Percentiles rank a stretch among this genome's conserved stretches.
These are phyloP conservation scores for Hypericum perforatum DNA, from an alignment of 345 rosid genomes.

Conservation along the genomic window DNA sequence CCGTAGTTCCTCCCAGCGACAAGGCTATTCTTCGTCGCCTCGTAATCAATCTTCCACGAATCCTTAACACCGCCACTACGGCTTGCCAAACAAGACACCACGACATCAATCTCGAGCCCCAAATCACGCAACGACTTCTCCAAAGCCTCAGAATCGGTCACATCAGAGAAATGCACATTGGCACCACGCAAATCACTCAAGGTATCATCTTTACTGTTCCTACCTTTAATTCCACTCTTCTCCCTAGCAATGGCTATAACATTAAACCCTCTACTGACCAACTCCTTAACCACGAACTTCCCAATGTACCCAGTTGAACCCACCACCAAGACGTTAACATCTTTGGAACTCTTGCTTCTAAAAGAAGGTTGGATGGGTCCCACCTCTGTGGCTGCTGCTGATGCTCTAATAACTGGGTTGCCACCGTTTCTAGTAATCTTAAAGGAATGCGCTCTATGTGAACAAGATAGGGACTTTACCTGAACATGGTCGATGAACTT, in stretches of 20 bases:
- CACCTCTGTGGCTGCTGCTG: slow-evolving; percentile 23
- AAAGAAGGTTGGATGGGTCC: slow-evolving; percentile 34
- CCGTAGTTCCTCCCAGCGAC: slow-evolving; percentile 66
- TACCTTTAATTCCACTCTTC: slow-evolving; percentile 69
- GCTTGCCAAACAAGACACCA: slow-evolving; percentile 89
- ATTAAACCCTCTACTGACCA: slow-evolving; percentile 71
- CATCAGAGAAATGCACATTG: slow-evolving; percentile 76
- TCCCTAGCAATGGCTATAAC: slow-evolving; percentile 79
- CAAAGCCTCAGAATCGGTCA: slow-evolving; percentile 41
- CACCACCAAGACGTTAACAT: slow-evolving; percentile 61
- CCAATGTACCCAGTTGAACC: slow-evolving; percentile 97
- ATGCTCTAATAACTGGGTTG: slow-evolving; percentile 28
- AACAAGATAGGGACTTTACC: slow-evolving; percentile 37
- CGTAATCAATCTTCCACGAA: slow-evolving; percentile 92
- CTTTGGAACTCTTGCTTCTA: slow-evolving; percentile 48
- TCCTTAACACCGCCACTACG: slow-evolving; percentile 79
- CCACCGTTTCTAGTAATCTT: slow-evolving; percentile 22
- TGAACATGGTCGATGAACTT: slow-evolving; percentile 39
- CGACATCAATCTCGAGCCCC: slow-evolving; percentile 53
- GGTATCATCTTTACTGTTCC: slow-evolving; percentile 53
- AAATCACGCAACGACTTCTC: slow-evolving; percentile 41
- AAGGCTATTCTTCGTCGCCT: slow-evolving; percentile 82
- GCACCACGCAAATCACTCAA: slow-evolving; percentile 50
- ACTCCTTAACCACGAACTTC: slow-evolving; percentile 69
- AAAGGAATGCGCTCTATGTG: slow-evolving; percentile 16